These are phyloP conservation scores for Rosellinia necatrix DNA, from an alignment of 2,329 filamentous ascomycete species.

Conservation along the genomic window DNA sequence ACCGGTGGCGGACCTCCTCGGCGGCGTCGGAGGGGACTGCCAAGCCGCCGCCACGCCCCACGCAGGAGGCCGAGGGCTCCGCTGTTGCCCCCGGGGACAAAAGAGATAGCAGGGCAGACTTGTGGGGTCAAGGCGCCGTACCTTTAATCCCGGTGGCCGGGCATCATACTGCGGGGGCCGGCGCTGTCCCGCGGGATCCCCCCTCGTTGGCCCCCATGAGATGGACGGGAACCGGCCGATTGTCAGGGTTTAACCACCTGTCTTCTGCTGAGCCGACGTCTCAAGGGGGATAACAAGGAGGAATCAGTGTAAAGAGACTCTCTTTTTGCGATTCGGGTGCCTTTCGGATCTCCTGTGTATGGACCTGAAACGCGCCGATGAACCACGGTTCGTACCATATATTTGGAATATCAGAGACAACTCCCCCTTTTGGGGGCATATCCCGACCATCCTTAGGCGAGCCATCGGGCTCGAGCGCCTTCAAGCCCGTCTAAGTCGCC, in stretches of 20 bases:
- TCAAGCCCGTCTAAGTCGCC: too few relatives aligned
- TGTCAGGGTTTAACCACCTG: constrained; percentile 9
- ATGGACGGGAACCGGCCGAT: constrained; percentile 10
- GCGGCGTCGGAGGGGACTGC: background rate
- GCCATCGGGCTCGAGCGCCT: too few relatives aligned
- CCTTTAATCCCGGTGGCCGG: background rate
- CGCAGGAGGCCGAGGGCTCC: background rate
- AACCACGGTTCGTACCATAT: too few relatives aligned
- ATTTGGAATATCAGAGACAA: too few relatives aligned
- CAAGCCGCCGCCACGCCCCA: background rate
- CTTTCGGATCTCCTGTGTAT: too few relatives aligned
- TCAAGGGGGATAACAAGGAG: too few relatives aligned
- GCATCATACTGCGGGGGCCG: background rate
- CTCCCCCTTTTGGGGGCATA: too few relatives aligned
- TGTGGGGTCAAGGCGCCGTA: constrained; percentile 1
- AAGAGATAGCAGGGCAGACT: background rate
- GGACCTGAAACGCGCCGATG: too few relatives aligned
- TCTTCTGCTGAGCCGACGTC: background rate
- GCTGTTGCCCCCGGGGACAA: background rate
- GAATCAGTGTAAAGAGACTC: too few relatives aligned
- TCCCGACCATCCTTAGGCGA: too few relatives aligned
- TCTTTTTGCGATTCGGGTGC: too few relatives aligned
- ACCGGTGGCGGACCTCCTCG: constrained; percentile 15
- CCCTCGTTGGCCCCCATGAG: constrained; percentile 9
- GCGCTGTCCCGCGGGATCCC: constrained; percentile 2